Base-by-base conservation (phyloP, 2,329 filamentous ascomycete genomes). In the Colletotrichum salicis region DNA sequence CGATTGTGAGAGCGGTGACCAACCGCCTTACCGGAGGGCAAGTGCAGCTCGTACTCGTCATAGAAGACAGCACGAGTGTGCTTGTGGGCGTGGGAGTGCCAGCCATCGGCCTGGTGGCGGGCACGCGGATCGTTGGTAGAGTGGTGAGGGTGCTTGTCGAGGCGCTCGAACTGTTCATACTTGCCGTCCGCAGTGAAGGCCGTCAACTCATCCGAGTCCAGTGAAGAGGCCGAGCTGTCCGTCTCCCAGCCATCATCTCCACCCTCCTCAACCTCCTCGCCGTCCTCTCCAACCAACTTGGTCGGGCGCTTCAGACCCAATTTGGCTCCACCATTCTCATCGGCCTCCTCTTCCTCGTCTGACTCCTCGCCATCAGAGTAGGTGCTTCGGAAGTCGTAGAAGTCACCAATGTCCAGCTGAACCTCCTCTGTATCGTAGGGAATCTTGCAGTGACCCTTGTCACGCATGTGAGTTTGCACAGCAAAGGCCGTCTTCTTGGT, bases 391-490 rank as follows among this genome's bases (percentile, higher is more conserved):
- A 99, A 99, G 80, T 99, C 96, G 82, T 99, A 99, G 82, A 94
- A 98, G 75, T 98, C 94, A 68, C 96, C 96, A 78, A 99, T 94
- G 67, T 97, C 94, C 35, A 98, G 88, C 84, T 98, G 94, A 79
- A 98, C 95, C 45, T 93, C 92, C 79, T 98, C 94, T 0, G 91
- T 92, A 63, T 92, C 91, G 81, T 96, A 99, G 0, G 94, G 95
- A 76, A 99, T 97, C 89, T 95, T 97, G 88, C 96, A 98, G 83
- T 99, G 96, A 1, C 94, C 93, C 80, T 95, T 96, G 80, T 99
- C 96, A 56, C 94, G 92, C 96, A 99, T 99, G 81, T 99, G 96
- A 0, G 95, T 98, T 79, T 98, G 95, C 31, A 95, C 90, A 22
- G 94, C 96, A 69, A 92, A 91, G 0, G 93, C 87, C 13, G 92